Base-by-base conservation (phyloP, 192 early-diverging fungal genomes). In the Backusella parvicylindrica region DNA sequence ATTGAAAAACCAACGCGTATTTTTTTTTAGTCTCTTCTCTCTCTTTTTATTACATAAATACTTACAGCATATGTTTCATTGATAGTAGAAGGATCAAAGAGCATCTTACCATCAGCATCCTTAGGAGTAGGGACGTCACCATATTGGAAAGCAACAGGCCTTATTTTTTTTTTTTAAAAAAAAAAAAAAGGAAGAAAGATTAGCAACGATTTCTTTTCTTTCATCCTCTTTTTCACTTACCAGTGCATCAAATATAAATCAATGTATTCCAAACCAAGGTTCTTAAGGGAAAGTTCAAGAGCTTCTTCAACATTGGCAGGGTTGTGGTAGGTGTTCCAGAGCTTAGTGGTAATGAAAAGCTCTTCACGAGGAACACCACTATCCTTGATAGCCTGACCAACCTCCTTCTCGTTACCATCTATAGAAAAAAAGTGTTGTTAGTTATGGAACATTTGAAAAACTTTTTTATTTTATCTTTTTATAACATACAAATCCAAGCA, bases 311-410 rank as follows among this genome's bases (percentile, higher is more conserved):
- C 90, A 69, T 91, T 82, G 68, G 91, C 85, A 23, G 89, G 85
- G 1, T 85, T 84, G 41, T 85, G 84, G 41, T 71, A 80, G 67
- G 72, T 86, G 75, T 88, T 87, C 84, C 84, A 87, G 18, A 86
- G 71, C 76, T 94, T 93, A 76, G 91, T 92, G 0, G 91, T 93
- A n/a, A 94, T 79, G 70, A 93, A 97, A 31, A 95, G 76, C 26
- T 94, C 79, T 64, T 90, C 80, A 73, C 95, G 92, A 28, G 86
- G 86, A 6, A 93, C 78, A 32, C 70, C 78, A 37, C 77, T 77
- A 26, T 91, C 83, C 64, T 84, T 84, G 32, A 95, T 86, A 0
- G 89, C 93, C 49, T 88, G 76, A 23, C 95, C 95, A 41, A 95
- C 85, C 53, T 95, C 94, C 36, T 77, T 77, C 78, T 97, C 93